Evolutionary conservation across 2,329 filamentous ascomycete genomes (phyloP).

Genomic region (Botryotinia convoluta): DNA sequence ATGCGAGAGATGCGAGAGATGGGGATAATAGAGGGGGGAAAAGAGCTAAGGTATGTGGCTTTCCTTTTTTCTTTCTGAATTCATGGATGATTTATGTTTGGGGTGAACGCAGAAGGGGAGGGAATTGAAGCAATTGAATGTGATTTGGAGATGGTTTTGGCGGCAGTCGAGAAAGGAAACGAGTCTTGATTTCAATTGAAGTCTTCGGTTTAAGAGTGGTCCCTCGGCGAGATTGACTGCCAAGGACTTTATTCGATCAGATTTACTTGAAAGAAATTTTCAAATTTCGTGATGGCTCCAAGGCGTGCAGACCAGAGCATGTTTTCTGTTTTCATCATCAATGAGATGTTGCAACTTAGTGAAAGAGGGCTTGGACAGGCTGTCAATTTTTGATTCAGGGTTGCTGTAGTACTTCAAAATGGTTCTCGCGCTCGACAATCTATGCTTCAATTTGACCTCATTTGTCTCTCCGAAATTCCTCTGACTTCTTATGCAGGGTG

Average conservation of each 20-base stretch:
- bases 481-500: conserved; percentile 38
- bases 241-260: background rate
- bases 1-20: conserved; percentile 10
- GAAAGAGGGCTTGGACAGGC: background rate
- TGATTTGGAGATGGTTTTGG: background rate
- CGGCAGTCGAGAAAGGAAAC: background rate
- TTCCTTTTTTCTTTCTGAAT: background rate
- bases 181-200: background rate
- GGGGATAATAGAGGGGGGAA: conserved; percentile 20
- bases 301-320: background rate
- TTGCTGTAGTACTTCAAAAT: background rate
- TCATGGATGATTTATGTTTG: background rate
- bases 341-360: background rate
- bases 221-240: too few relatives aligned
- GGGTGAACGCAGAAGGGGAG: too few relatives aligned
- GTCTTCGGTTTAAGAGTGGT: background rate
- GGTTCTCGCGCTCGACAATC: background rate
- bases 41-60: conserved; percentile 18
- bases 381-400: background rate
- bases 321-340: background rate
- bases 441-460: background rate
- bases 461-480: background rate
- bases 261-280: too few relatives aligned
- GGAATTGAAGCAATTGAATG: background rate
- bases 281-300: background rate